A percentile compares a stretch with the other conserved stretches of the same genome.
Evolutionary conservation across 2,329 filamentous ascomycete species (phyloP).

Genomic region (Thelonectria blattea): DNA sequence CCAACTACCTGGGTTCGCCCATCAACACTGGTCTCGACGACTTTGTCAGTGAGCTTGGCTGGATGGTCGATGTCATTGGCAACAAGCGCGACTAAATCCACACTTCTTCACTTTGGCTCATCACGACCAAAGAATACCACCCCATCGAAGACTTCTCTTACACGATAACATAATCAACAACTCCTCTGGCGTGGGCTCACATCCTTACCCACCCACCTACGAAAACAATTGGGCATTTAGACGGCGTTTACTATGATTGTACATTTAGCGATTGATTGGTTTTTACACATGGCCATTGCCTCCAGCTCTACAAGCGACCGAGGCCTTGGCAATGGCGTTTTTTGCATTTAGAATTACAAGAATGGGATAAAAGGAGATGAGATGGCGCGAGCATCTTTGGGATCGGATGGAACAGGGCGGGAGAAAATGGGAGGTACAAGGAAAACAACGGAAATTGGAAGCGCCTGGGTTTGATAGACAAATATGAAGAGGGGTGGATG

Average conservation of each 20-base stretch:
- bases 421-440: background rate
- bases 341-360: background rate
- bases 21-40: slow-evolving; percentile 49
- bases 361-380: slow-evolving; percentile 20
- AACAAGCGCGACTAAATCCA: slow-evolving; percentile 36
- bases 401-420: slow-evolving; percentile 1
- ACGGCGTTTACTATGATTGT: slow-evolving; percentile 31
- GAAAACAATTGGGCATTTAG: slow-evolving; percentile 21
- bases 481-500: background rate
- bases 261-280: slow-evolving; percentile 10
- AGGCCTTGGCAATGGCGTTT: slow-evolving; percentile 31
- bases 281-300: slow-evolving; percentile 10
- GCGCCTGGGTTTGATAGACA: slow-evolving; percentile 3
- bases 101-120: slow-evolving; percentile 1
- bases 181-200: slow-evolving; percentile 12
- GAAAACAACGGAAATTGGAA: slow-evolving; percentile 6
- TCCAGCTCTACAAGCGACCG: slow-evolving; percentile 12
- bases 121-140: background rate
- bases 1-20: slow-evolving; percentile 43
- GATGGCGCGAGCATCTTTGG: slow-evolving; percentile 11
- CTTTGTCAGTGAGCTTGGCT: slow-evolving; percentile 55
- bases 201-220: slow-evolving; percentile 12
- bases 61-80: slow-evolving; percentile 57
- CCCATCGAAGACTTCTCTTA: background rate
- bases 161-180: slow-evolving; percentile 23